Evolutionary conservation across 2,329 filamentous ascomycete genomes (phyloP), one percentile per base, ranked within the genome.

Genomic region (Aspergillus tamarii): DNA sequence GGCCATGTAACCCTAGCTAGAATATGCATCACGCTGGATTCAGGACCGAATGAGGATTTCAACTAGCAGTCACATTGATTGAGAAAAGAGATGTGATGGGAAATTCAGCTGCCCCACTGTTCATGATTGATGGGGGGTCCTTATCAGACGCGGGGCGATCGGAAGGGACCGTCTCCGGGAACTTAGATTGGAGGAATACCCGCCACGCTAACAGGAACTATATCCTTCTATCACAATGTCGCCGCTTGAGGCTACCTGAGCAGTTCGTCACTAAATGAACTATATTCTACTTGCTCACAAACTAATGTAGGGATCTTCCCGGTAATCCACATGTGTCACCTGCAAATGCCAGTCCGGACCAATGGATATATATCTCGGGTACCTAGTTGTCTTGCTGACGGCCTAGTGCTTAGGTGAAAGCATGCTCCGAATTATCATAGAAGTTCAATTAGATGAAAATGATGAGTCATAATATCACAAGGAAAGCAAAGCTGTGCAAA

Each of bases 91-190:
- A 34, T 21, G 28, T 32, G 28, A 34, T 21, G 11, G 48, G 28
- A 19, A 32, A 21, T 52, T 52, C 48, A 45, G 57, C 46, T 61
- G 52, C 53, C 41, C 59, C 59, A 61, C 59, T 61, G 30, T 56
- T 52, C 28, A 52, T 50, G 50, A 26, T 26, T 26, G 26, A 26
- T 26, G 23, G 23, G 23, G 23, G 36, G n/a, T 1, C 39, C 59
- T 61, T 61, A 61, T 61, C 59, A 26, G 32, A 8, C 26, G 59
- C 21, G 59, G 59, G 48, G 26, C n/a, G 50, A 23, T 56, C 52
- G 53, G 59, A 52, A 52, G 21, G n/a, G 39, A 26, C 59, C 53
- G 59, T 4, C 23, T 50, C 46, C 26, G 12, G 46, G 14, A 50
- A 19, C 23, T 19, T 28, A 50, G 46, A 50, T 50, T 50, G 46